Evolutionary conservation across 768 basidiomycete genomes (phyloP), one percentile per base, ranked within the genome.

Genomic region (Fistulinella prunicolor): DNA sequence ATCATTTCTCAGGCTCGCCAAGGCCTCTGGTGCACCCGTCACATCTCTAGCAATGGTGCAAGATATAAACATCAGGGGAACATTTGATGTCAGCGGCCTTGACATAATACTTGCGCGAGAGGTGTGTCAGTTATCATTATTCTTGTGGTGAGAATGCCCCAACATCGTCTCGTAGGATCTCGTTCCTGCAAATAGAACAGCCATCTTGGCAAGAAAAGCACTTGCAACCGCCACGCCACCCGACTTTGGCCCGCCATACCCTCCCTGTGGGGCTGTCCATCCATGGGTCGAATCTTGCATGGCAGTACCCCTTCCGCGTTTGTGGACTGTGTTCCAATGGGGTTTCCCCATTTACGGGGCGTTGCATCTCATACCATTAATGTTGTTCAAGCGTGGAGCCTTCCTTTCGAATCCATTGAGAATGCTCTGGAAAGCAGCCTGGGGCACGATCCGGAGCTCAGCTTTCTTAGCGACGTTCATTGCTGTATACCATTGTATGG

Each of bases 391-490:
- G 57, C 74, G 86, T 32, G 74, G 77, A 21, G 67, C 72, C 0
- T 88, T 95, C 63, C 59, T 77, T 41, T 72, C 77, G 36, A 79
- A 84, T 56, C 94, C 94, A 0, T 64, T 75, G 19, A 72, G 70
- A 35, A 83, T 94, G 70, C 66, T 93, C 1, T 61, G 81, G 9
- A 79, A 75, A 49, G 82, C 88, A 0, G 71, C 77, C 0, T 66
- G 80, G 62, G 93, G 92, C 8, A 92, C 90, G 20, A 65, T 82
- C 53, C 74, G 94, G 35, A 94, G 90, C 60, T 89, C 87, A 1
- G 82, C 91, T 0, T 98, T 98, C 71, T 67, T 98, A 20, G 89
- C 88, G 3, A 72, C 79, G 14, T 94, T 94, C 53, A 83, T 97
- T 24, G 68, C 83, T 12, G 79, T 89, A 43, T 95, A 84, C 60